Percentiles rank a stretch among this genome's conserved stretches.
These are phyloP conservation scores for Hypoxylon fuscum DNA, from an alignment of 495 filamentous ascomycete species.

Conservation along the genomic window DNA sequence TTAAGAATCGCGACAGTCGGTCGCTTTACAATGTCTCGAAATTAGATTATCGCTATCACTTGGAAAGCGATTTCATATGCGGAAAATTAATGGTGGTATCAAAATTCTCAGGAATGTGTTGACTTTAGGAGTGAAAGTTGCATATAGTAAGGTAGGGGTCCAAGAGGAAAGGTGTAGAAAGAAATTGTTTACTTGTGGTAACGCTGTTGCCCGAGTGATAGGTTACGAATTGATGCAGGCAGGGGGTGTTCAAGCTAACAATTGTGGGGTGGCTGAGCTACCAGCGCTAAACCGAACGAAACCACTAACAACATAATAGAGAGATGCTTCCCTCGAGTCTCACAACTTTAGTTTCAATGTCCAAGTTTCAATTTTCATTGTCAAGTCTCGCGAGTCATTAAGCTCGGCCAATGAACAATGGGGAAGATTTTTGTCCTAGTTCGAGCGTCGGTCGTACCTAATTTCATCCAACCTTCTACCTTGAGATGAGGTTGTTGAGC, in stretches of 20 bases:
- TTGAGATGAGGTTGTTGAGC: no score
- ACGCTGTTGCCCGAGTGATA: conserved; percentile 31
- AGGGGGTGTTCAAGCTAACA: not conserved
- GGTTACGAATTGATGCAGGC: not conserved
- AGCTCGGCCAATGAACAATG: no score
- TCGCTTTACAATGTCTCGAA: conserved; percentile 30
- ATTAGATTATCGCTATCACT: conserved; percentile 26
- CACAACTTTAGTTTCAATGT: no score
- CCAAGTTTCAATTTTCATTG: no score
- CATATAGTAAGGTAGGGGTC: conserved; percentile 19
- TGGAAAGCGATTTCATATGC: conserved; percentile 3
- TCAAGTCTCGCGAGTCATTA: no score
- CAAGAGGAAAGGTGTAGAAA: conserved; percentile 5
- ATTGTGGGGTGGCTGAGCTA: conserved; percentile 19
- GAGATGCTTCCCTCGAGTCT: no score
- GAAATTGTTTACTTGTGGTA: conserved; percentile 30
- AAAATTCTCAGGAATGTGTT: conserved; percentile 27
- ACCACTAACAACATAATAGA: no score
- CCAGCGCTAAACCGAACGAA: conserved; percentile 10
- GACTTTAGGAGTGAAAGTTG: conserved; percentile 17
- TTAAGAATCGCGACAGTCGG: not conserved
- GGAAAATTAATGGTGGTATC: conserved; percentile 10
- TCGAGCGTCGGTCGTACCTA: no score
- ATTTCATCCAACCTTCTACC: no score
- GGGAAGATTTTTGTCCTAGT: no score